Evolutionary conservation across 768 basidiomycete species (phyloP), one percentile per base, ranked within the genome.

Genomic region (Strobilomyces dryophilus): DNA sequence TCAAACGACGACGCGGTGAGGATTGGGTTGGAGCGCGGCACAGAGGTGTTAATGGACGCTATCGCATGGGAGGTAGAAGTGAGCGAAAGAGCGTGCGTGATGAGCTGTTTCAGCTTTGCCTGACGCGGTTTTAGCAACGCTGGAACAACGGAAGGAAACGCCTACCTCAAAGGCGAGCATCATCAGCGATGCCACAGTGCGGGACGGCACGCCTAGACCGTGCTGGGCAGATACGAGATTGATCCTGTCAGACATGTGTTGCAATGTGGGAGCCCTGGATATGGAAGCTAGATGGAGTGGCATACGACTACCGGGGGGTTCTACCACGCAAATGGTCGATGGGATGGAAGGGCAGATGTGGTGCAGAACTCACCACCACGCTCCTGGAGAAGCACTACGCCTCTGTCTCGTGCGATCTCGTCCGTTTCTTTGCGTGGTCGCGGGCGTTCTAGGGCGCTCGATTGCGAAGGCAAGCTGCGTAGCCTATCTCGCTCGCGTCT

Each of bases 61-160:
- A 90, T 84, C 27, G 87, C 82, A 59, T 85, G 81, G 7, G 89
- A 91, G 8, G 83, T 78, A 1, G 87, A 82, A 2, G 88, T 90
- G 10, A 91, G 73, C 3, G 88, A 85, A 29, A 92, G 68, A 5
- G 89, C 87, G 59, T 87, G 87, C 1, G 85, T 88, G 57, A 92
- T 85, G 26, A 92, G 79, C 53, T 91, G 87, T 63, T 92, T 92
- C 5, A 92, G 76, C 65, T 89, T 89, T 17, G 87, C 87, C 88
- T 90, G 55, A 15, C 32, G 36, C 3, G 27, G 45, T 4, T 24
- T 52, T 31, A 53, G 55, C 49, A 1, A 24, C 8, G 14, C 10
- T 18, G 10, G 17, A 27, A 34, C 20, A 24, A 29, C 47, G 24
- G 12, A 7, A 29, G 18, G 12, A 21, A 45, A 66, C 73, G 10